A percentile compares a stretch with the other conserved stretches of the same genome.
phyloP scores from a whole-genome alignment of 164 flowering plant genomes.

The Protea cynaroides region DNA sequence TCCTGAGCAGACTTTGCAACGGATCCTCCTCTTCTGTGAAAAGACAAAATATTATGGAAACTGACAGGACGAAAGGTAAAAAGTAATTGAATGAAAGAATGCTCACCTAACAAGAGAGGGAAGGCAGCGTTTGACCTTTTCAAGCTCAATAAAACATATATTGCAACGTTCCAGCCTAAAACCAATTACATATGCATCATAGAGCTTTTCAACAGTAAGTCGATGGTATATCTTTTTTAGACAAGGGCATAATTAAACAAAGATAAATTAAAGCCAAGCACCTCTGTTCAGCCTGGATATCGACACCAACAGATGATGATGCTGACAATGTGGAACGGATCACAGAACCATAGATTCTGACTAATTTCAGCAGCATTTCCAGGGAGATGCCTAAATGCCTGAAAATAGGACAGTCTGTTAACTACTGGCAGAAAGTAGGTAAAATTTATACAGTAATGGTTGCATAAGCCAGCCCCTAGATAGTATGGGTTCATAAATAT shows the following conservation, averaged over 20 bases:
- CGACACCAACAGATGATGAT: constrained; percentile 84
- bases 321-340: constrained; percentile 81
- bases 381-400: constrained; percentile 75
- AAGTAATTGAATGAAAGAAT: background rate
- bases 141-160: constrained; percentile 73
- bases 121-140: constrained; percentile 62
- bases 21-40: constrained; percentile 72
- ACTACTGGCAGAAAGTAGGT: background rate
- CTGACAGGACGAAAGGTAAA: background rate
- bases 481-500: background rate
- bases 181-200: constrained; percentile 11
- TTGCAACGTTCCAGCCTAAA: constrained; percentile 86
- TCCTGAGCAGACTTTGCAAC: constrained; percentile 75
- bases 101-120: constrained; percentile 65
- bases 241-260: background rate
- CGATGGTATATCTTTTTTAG: background rate
- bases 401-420: constrained; percentile 3
- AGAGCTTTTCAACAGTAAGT: background rate
- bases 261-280: constrained; percentile 14
- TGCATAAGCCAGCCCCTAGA: background rate
- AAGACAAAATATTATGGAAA: background rate
- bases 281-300: constrained; percentile 97
- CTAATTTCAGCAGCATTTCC: constrained; percentile 80
- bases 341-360: constrained; percentile 74
- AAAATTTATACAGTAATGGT: background rate